phyloP scores from a whole-genome alignment of 2,329 filamentous ascomycete genomes.

The Zymoseptoria pseudotritici region DNA sequence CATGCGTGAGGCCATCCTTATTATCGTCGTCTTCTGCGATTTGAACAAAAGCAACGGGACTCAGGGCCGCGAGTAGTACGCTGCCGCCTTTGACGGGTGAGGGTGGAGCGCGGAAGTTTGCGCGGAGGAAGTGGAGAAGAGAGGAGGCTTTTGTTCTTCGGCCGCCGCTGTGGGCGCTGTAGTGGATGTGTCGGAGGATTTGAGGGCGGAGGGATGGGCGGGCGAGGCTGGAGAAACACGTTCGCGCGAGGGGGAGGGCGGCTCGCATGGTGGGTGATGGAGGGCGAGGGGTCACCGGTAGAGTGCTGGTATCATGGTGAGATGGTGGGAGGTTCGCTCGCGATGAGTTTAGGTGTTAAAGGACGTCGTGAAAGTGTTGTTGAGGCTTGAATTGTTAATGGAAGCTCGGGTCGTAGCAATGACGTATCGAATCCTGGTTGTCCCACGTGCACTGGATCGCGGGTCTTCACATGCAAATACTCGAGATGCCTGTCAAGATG shows the following conservation, averaged over 20 bases:
- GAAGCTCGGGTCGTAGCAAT: background rate
- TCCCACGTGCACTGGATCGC: background rate
- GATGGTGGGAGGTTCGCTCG: background rate
- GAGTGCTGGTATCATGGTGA: background rate
- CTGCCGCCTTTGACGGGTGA: conserved; percentile 30
- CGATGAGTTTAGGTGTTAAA: background rate
- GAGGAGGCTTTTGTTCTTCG: conserved; percentile 18
- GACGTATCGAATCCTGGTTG: background rate
- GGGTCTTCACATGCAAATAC: background rate
- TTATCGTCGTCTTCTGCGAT: conserved; percentile 45
- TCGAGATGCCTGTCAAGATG: background rate
- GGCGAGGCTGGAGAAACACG: conserved; percentile 17
- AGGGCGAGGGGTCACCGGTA: background rate
- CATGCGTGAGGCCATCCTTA: conserved; percentile 57
- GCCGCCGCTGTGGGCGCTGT: conserved; percentile 23
- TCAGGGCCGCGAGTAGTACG: conserved; percentile 39
- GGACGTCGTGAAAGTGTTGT: background rate
- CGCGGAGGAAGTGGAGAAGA: conserved; percentile 16
- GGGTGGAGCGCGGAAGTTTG: conserved; percentile 26
- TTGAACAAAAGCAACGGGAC: conserved; percentile 52
- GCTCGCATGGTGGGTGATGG: conserved; percentile 19
- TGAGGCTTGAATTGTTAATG: background rate
- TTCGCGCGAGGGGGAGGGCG: conserved; percentile 20
- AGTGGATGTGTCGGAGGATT: conserved; percentile 25
- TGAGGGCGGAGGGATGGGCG: conserved; percentile 22